Conservation (phyloP, 306 rosid genomes). For the Dalbergia cultrata region DNA sequence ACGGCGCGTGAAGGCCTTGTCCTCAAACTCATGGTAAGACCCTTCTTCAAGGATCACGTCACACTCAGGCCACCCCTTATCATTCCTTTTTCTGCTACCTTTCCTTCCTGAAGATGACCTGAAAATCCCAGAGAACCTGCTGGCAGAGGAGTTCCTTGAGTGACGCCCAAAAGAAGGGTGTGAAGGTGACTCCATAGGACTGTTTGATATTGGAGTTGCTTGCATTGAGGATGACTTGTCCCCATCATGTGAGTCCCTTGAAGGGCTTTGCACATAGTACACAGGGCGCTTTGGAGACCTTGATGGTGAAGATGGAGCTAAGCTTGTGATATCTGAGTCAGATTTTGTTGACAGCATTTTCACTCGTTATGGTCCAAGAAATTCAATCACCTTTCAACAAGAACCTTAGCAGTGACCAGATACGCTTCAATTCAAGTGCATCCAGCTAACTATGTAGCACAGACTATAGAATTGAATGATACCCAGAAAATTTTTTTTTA, state of each 20-base stretch:
- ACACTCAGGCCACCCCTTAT: slow-evolving; percentile 99
- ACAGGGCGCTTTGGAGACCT: slow-evolving; percentile 86
- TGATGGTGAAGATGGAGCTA: slow-evolving; percentile 92
- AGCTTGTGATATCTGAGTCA: slow-evolving; percentile 89
- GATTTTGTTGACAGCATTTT: slow-evolving; percentile 78
- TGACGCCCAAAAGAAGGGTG: slow-evolving; percentile 95
- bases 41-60: slow-evolving; percentile 95
- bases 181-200: slow-evolving; percentile 96
- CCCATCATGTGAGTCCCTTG: slow-evolving; percentile 93
- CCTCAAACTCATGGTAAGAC: slow-evolving; percentile 71
- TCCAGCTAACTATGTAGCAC: not conserved
- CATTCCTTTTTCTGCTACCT: slow-evolving; percentile 73
- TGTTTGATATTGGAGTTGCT: slow-evolving; percentile 88
- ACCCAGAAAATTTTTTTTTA: not conserved
- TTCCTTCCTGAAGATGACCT: slow-evolving; percentile 89
- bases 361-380: not conserved
- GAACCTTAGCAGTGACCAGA: slow-evolving; percentile 22
- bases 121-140: slow-evolving; percentile 90
- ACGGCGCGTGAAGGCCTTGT: slow-evolving; percentile 66
- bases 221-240: slow-evolving; percentile 92
- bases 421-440: not conserved
- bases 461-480: not conserved
- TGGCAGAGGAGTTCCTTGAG: slow-evolving; percentile 89
- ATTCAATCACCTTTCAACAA: not conserved
- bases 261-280: slow-evolving; percentile 94